Evolutionary conservation across 805 yeast genomes (phyloP).

Genomic region (Schwanniomyces vanrijiae): DNA sequence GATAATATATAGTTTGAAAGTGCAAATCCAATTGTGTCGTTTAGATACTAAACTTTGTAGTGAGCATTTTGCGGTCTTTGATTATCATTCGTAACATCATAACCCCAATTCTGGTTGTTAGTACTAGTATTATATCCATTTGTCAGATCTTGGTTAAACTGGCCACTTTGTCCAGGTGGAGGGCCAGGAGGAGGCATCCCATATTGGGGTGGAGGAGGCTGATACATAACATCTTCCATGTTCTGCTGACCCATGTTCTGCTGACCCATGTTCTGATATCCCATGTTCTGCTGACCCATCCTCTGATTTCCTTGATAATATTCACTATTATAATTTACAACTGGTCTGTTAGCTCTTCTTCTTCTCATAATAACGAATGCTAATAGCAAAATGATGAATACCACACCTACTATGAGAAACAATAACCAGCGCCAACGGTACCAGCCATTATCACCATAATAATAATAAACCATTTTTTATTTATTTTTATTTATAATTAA

Average conservation of each 20-base stretch:
- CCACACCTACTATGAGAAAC: not conserved
- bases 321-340: not conserved
- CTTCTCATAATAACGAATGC: not conserved
- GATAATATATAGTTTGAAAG: too few species aligned
- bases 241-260: not conserved
- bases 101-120: not conserved
- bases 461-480: not conserved
- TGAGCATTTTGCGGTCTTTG: not conserved
- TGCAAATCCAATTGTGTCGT: too few species aligned
- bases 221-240: not conserved
- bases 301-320: not conserved
- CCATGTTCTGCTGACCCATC: not conserved
- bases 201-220: not conserved
- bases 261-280: not conserved
- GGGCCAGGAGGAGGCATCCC: not conserved
- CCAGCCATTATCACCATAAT: not conserved
- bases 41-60: not conserved
- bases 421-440: not conserved
- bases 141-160: too few species aligned
- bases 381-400: not conserved
- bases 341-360: not conserved
- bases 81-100: not conserved
- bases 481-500: too few species aligned
- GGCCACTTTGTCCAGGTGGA: not conserved
- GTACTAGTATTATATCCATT: not conserved